A percentile compares a stretch with the other conserved stretches of the same genome.
Conservation (phyloP, 768 basidiomycete genomes). For the Pisolithus microcarpus region DNA sequence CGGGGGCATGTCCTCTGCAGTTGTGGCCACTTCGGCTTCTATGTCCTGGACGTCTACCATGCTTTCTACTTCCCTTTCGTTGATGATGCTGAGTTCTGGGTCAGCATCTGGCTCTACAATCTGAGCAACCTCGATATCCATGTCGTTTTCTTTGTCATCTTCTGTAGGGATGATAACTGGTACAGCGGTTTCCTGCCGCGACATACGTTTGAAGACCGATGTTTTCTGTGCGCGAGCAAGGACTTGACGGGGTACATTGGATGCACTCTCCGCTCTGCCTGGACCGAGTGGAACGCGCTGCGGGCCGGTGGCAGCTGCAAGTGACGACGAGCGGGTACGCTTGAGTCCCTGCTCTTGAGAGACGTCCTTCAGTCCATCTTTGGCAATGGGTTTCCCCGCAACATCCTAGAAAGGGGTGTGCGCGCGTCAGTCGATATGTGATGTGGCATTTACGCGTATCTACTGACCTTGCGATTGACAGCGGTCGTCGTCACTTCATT, state of each 20-base stretch:
- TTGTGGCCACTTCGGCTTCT: slow-evolving; percentile 39
- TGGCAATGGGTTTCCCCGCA: slow-evolving; percentile 43
- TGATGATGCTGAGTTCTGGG: slow-evolving; percentile 34
- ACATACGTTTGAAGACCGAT: slow-evolving; percentile 36
- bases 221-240: slow-evolving; percentile 20
- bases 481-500: slow-evolving; percentile 76
- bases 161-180: slow-evolving; percentile 39
- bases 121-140: slow-evolving; percentile 50
- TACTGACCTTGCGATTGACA: slow-evolving; percentile 67
- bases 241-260: slow-evolving; percentile 33
- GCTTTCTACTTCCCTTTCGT: slow-evolving; percentile 54
- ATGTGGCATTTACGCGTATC: not conserved
- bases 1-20: slow-evolving; percentile 24
- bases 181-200: slow-evolving; percentile 34
- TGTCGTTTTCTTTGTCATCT: slow-evolving; percentile 45
- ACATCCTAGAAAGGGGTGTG: slow-evolving; percentile 19
- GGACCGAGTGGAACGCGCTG: slow-evolving; percentile 69
- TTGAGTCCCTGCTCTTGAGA: slow-evolving; percentile 42
- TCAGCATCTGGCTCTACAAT: slow-evolving; percentile 29
- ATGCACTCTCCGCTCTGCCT: slow-evolving; percentile 39
- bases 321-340: slow-evolving; percentile 60
- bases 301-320: slow-evolving; percentile 50
- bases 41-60: slow-evolving; percentile 47
- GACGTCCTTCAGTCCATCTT: slow-evolving; percentile 50
- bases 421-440: slow-evolving; percentile 2